These are phyloP conservation scores for Silene coronaria DNA, from an alignment of 179 eudicot genomes.

Conservation along the genomic window DNA sequence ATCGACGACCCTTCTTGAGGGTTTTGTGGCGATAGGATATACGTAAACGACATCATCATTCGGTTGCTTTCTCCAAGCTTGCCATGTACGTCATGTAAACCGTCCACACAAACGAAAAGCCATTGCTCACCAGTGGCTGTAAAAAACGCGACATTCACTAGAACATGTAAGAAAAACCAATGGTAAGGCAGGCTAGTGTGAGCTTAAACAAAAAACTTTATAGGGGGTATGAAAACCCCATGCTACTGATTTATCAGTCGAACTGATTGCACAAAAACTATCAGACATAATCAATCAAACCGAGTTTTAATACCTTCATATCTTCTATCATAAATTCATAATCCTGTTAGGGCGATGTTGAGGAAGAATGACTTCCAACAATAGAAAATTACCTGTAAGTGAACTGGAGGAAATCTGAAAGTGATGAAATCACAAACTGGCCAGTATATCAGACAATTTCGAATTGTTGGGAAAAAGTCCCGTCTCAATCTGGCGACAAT, in stretches of 20 bases:
- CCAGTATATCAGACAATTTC: slow-evolving; percentile 80
- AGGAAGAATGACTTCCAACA: not conserved
- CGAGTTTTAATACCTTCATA: too few species aligned
- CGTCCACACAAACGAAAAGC: slow-evolving; percentile 81
- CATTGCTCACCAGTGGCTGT: slow-evolving; percentile 84
- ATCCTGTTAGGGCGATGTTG: not conserved
- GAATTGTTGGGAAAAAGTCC: slow-evolving; percentile 72
- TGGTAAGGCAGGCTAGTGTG: not conserved
- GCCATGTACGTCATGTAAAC: slow-evolving; percentile 92
- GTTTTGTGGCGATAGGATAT: not conserved
- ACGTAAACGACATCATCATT: slow-evolving; percentile 1
- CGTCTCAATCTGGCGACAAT: slow-evolving; percentile 65
- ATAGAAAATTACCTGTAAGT: slow-evolving; percentile 56
- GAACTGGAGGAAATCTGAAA: slow-evolving; percentile 67
- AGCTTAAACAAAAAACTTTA: too few species aligned
- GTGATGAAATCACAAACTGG: slow-evolving; percentile 88
- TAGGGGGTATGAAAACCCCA: too few species aligned
- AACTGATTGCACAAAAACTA: too few species aligned
- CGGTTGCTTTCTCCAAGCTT: slow-evolving; percentile 51
- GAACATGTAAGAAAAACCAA: too few species aligned
- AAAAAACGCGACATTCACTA: slow-evolving; percentile 1
- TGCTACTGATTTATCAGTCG: too few species aligned
- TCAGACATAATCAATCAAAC: too few species aligned
- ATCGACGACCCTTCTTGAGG: not conserved
- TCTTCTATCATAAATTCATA: not conserved